A percentile compares a stretch with the other conserved stretches of the same genome.
phyloP scores from a whole-genome alignment of 1,284 basidiomycete species.

The Microbotryomycetes sp. region DNA sequence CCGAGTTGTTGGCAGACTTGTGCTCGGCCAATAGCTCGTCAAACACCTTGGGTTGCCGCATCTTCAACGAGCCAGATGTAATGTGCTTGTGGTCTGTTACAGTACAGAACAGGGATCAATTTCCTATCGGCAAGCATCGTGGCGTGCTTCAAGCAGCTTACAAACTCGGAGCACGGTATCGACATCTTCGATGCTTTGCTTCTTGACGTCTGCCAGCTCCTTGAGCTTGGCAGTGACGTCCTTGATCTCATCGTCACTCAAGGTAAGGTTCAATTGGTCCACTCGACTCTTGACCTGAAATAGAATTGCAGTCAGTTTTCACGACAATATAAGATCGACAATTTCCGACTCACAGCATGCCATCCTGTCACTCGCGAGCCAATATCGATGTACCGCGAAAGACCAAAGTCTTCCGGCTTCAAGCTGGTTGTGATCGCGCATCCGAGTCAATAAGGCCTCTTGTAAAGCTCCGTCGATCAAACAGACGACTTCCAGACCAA shows the following conservation, averaged over 20 bases:
- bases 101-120: neutral
- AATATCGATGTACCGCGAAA: constrained; percentile 96
- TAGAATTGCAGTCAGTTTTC: constrained; percentile 37
- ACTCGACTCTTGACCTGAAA: constrained; percentile 98
- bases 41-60: constrained; percentile 30
- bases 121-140: no score
- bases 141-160: neutral
- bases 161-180: constrained; percentile 89
- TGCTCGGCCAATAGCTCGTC: constrained; percentile 33
- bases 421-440: constrained; percentile 38
- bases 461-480: neutral
- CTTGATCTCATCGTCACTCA: constrained; percentile 62
- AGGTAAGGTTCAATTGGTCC: constrained; percentile 55
- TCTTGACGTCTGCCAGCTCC: constrained; percentile 95
- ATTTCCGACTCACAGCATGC: constrained; percentile 24
- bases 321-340: neutral
- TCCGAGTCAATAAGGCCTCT: neutral
- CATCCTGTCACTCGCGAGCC: constrained; percentile 50
- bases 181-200: constrained; percentile 98
- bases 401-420: constrained; percentile 78
- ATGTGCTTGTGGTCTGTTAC: constrained; percentile 32
- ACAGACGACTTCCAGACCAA: no score
- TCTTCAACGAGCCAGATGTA: constrained; percentile 29
- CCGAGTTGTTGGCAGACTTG: constrained; percentile 20
- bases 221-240: constrained; percentile 99